Evolutionary conservation across 148 eudicot species (phyloP), one percentile per base, ranked within the genome.

Genomic region (Dianthus caryophyllus): DNA sequence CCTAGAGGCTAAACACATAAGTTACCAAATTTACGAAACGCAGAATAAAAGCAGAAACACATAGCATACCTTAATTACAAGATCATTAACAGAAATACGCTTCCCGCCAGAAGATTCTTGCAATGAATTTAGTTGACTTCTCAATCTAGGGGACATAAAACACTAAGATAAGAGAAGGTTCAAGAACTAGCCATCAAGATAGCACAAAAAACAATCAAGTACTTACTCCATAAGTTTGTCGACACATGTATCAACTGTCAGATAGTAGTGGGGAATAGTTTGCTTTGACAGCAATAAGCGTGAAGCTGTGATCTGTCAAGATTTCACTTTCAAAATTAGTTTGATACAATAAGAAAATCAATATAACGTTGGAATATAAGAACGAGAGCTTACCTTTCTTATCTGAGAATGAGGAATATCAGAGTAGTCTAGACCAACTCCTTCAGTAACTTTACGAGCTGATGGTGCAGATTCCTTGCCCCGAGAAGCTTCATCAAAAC

Each of bases 31-130:
- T 59, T 33, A 31, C 36, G 1, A 36, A 31, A 9, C 16, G 22
- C 58, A 22, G 36, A 13, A 29, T 7, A 14, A 25, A 66, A 73
- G 11, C 29, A 46, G 57, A 15, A 44, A 41, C 13, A 33, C 27
- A 21, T 1, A 50, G 33, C 16, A 27, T 83, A 90, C 99, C 99
- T 94, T 94, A 63, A 94, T 86, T 29, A 94, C 99, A 77, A 90
- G 96, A 79, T 94, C 99, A 62, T 90, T 94, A 33, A 94, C 77
- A 51, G 99, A 90, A 65, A 94, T 78, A 66, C 86, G 80, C 87
- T 90, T 94, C 64, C 96, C 97, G 20, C 97, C 99, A 71, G 99
- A 88, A 77, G 93, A 90, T 79, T 94, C 99, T 85, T 90, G 97
- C 56, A 90, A 33, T 36, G 79, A 67, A 70, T 94, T 94, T 48